A percentile compares a stretch with the other conserved stretches of the same genome.
Conservation (phyloP, 306 rosid genomes). For the Cucumis sativus region DNA sequence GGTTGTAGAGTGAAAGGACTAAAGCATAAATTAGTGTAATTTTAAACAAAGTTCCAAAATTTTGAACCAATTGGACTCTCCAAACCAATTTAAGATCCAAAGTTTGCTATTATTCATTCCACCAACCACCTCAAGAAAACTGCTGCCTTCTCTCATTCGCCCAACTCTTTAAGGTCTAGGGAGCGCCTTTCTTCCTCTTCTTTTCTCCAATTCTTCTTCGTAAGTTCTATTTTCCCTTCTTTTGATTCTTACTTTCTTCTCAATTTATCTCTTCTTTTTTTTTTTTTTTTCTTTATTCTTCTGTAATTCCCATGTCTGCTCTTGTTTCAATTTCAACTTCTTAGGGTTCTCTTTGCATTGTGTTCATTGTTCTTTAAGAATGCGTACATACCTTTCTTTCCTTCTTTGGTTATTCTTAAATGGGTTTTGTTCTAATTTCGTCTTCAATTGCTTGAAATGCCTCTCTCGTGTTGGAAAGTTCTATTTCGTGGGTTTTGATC, state of each 20-base stretch:
- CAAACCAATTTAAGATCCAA: background rate
- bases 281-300: background rate
- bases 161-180: background rate
- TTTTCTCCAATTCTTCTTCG: background rate
- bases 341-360: background rate
- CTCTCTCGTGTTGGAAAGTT: background rate
- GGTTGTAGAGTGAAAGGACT: fast-evolving
- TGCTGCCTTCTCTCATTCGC: background rate
- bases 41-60: background rate
- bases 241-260: background rate
- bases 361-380: background rate
- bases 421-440: background rate
- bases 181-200: background rate
- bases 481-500: background rate
- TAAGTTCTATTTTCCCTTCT: background rate
- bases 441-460: background rate
- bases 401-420: background rate
- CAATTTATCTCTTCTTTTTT: background rate
- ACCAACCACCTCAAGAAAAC: background rate
- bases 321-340: background rate
- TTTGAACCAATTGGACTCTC: background rate
- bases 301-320: background rate
- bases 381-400: background rate
- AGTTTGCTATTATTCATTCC: background rate
- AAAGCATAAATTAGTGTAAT: background rate